Percentiles rank a stretch among this genome's conserved stretches.
phyloP scores from a whole-genome alignment of 139 green algal genomes.

The Chlamydomonas asymmetrica region DNA sequence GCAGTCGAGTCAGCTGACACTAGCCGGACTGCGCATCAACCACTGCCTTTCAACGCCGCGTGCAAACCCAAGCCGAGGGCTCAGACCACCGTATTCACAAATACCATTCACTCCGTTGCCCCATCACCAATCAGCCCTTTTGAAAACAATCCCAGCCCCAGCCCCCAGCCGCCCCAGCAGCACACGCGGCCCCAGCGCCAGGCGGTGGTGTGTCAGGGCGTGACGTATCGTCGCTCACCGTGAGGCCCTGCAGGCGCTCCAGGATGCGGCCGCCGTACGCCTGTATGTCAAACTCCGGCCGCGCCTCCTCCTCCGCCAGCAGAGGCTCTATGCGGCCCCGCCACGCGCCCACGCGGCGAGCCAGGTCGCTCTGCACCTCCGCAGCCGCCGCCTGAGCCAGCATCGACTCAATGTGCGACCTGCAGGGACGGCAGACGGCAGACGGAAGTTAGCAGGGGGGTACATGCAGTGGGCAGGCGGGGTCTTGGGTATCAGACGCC shows the following conservation, averaged over 20 bases:
- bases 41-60: no score
- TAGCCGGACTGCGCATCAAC: no score
- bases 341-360: slow-evolving; percentile 53
- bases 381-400: slow-evolving; percentile 42
- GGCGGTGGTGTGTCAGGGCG: not conserved
- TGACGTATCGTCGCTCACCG: not conserved
- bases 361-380: slow-evolving; percentile 58
- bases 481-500: no score
- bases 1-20: no score
- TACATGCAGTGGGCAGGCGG: not conserved
- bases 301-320: slow-evolving; percentile 49
- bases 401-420: slow-evolving; percentile 58
- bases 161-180: not conserved
- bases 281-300: slow-evolving; percentile 65
- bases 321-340: slow-evolving; percentile 60
- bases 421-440: not conserved
- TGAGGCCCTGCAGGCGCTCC: not conserved
- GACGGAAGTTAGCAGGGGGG: not conserved
- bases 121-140: no score
- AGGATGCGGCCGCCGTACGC: slow-evolving; percentile 58
- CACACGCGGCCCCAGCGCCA: not conserved
- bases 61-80: not conserved
- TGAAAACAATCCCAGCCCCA: no score
- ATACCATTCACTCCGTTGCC: no score
- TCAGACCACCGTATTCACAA: not conserved